A percentile compares a stretch with the other conserved stretches of the same genome.
Evolutionary conservation across 257 asterid species (phyloP).

Genomic region (Solanum paucissectum): DNA sequence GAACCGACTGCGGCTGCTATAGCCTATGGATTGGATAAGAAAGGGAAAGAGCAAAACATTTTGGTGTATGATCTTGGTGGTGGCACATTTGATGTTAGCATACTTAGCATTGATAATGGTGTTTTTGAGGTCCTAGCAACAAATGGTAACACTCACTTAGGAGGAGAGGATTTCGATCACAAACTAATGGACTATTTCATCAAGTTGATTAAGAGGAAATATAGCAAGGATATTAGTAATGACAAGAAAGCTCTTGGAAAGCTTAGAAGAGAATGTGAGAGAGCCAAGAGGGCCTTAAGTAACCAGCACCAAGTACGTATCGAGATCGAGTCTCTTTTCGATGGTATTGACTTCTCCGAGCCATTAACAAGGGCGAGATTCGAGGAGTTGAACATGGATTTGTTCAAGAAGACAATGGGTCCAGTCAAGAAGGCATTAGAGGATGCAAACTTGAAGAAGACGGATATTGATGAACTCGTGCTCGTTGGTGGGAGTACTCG

Average conservation of each 20-base stretch:
- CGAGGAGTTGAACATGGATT: conserved; percentile 16
- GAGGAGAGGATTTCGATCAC: conserved; percentile 21
- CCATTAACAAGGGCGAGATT: conserved; percentile 16
- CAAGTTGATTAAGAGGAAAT: conserved; percentile 8
- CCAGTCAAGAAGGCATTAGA: conserved; percentile 17
- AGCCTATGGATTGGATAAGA: background rate
- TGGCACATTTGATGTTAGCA: conserved; percentile 13
- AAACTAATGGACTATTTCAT: conserved; percentile 9
- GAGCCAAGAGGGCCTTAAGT: conserved; percentile 18
- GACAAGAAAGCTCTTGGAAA: conserved; percentile 16
- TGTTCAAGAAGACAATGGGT: conserved; percentile 18
- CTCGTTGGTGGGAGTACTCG: conserved; percentile 25
- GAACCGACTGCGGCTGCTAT: background rate
- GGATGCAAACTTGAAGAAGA: conserved; percentile 13
- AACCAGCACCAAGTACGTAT: conserved; percentile 15
- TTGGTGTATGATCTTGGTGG: conserved; percentile 7
- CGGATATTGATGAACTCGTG: conserved; percentile 15
- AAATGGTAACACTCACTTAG: conserved; percentile 16
- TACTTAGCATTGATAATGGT: conserved; percentile 15
- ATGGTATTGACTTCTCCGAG: conserved; percentile 17
- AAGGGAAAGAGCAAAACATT: background rate
- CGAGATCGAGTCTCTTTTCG: conserved; percentile 12
- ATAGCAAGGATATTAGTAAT: conserved; percentile 14
- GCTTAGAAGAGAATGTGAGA: conserved; percentile 16
- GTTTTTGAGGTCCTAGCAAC: conserved; percentile 21